phyloP scores from a whole-genome alignment of 1,139 yeast genomes.

The Candida freyschussii region DNA sequence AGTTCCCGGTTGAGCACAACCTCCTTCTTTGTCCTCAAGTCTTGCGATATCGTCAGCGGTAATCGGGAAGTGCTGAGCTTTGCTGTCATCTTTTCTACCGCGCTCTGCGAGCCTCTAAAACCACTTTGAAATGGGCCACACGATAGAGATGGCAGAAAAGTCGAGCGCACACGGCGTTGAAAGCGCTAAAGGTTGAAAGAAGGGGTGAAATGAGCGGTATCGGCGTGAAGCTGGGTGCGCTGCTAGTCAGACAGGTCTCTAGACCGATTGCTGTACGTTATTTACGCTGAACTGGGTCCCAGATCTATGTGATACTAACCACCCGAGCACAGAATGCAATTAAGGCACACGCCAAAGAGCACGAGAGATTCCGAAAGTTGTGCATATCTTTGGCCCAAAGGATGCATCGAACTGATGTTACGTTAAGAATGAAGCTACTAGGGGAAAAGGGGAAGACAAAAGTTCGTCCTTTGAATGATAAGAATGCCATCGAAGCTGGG shows the following conservation, averaged over 20 bases:
- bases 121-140: too few species aligned
- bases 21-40: too few species aligned
- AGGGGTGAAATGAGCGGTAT: slow-evolving; percentile 32
- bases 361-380: slow-evolving; percentile 52
- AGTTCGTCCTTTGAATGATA: slow-evolving; percentile 78
- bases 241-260: slow-evolving; percentile 71
- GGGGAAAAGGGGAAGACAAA: slow-evolving; percentile 46
- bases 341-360: slow-evolving; percentile 74
- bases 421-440: slow-evolving; percentile 56
- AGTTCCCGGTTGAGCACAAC: too few species aligned
- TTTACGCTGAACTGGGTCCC: background rate
- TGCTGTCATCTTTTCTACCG: too few species aligned
- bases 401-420: slow-evolving; percentile 63
- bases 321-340: slow-evolving; percentile 29
- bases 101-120: too few species aligned
- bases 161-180: too few species aligned
- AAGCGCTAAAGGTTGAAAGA: too few species aligned
- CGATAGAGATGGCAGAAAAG: too few species aligned
- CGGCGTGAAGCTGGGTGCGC: slow-evolving; percentile 71
- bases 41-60: too few species aligned
- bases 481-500: slow-evolving; percentile 79
- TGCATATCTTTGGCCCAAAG: slow-evolving; percentile 75
- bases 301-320: too few species aligned
- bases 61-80: too few species aligned
- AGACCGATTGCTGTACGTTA: slow-evolving; percentile 66